These are phyloP conservation scores for Hibiscus tridactylites DNA, from an alignment of 345 rosid genomes.

Conservation along the genomic window DNA sequence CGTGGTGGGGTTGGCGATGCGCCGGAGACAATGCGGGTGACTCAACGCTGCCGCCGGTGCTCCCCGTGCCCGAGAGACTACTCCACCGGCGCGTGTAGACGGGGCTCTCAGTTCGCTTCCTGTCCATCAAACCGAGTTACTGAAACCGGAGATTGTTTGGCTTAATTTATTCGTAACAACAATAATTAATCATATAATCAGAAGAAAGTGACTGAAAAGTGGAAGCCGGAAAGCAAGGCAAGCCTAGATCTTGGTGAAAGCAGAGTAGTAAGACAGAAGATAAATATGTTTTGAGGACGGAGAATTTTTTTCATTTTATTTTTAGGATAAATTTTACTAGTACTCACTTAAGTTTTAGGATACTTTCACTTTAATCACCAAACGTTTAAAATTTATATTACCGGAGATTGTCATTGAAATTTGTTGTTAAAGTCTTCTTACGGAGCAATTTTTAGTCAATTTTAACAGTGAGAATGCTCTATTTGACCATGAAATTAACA, in stretches of 20 bases:
- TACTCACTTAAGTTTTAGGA: too few species aligned
- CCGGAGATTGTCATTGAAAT: too few species aligned
- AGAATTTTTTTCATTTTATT: not conserved
- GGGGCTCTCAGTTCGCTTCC: constrained; percentile 62
- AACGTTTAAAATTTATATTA: too few species aligned
- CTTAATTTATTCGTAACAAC: not conserved
- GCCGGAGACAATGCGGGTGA: constrained; percentile 59
- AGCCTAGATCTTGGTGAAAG: constrained; percentile 7
- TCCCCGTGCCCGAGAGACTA: constrained; percentile 46
- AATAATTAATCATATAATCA: not conserved
- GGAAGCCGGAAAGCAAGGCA: not conserved
- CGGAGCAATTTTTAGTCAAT: too few species aligned
- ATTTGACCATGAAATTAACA: too few species aligned
- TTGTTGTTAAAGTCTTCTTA: too few species aligned
- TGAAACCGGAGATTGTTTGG: not conserved
- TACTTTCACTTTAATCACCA: too few species aligned
- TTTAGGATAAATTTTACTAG: too few species aligned
- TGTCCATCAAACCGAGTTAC: constrained; percentile 42
- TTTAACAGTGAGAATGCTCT: too few species aligned
- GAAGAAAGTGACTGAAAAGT: not conserved
- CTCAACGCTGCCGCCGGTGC: constrained; percentile 28
- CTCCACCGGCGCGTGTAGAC: constrained; percentile 72
- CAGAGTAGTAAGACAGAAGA: not conserved
- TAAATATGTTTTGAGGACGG: constrained; percentile 6
- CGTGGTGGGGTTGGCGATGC: constrained; percentile 54